phyloP scores from a whole-genome alignment of 306 rosid species.

The Ceratonia siliqua region DNA sequence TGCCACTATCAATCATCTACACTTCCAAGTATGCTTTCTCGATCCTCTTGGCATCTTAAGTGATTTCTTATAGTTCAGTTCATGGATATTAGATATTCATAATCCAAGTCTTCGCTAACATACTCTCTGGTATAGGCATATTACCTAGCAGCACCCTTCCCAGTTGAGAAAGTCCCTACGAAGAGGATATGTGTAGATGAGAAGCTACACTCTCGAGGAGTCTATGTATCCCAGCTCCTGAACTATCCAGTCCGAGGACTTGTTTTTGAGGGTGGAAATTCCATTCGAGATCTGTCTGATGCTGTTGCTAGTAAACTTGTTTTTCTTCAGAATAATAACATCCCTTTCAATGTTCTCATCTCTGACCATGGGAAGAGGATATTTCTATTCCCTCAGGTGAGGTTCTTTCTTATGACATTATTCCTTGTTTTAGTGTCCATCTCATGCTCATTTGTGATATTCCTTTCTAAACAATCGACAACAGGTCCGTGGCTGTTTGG shows the following conservation, averaged over 20 bases:
- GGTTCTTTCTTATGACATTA: neutral
- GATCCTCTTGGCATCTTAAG: neutral
- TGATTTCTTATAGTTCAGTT: neutral
- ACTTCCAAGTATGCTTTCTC: constrained; percentile 60
- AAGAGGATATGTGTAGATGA: constrained; percentile 41
- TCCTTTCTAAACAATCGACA: neutral
- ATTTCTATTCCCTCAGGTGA: constrained; percentile 43
- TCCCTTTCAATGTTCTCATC: constrained; percentile 73
- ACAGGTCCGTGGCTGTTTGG: neutral
- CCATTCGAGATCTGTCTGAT: constrained; percentile 50
- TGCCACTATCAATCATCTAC: constrained; percentile 87
- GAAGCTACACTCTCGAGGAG: constrained; percentile 34
- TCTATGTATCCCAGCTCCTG: constrained; percentile 51
- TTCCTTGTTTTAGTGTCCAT: neutral
- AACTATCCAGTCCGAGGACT: constrained; percentile 73
- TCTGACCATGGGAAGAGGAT: constrained; percentile 65
- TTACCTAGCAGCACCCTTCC: constrained; percentile 66
- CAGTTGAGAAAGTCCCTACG: constrained; percentile 67
- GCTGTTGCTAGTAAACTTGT: constrained; percentile 63
- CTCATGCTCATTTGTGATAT: neutral
- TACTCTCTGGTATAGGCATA: constrained; percentile 54
- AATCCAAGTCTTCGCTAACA: neutral
- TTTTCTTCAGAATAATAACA: constrained; percentile 68
- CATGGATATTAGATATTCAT: neutral
- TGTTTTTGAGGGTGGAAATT: constrained; percentile 69